Base-by-base conservation (phyloP, 768 basidiomycete genomes). In the Rhizopogon rudus region DNA sequence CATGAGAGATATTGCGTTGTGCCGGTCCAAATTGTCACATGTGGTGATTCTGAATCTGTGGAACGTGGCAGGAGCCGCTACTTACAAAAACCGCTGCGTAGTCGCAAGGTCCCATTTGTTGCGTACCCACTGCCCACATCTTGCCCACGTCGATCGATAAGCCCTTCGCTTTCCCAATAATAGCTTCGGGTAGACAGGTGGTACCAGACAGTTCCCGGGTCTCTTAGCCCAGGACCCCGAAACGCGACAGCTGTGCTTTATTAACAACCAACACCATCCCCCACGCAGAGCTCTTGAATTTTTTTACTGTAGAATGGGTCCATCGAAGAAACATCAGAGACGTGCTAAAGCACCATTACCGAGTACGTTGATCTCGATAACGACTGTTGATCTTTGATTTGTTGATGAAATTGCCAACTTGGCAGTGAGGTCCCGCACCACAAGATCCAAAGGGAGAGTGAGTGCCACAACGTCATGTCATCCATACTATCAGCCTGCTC, bases 401-500 rank as follows among this genome's bases (percentile, higher is more conserved):
- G 29, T 70, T 69, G 61, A 71, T 59, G 54, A 55, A 52, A 60
- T 55, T 48, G 49, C 54, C 54, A 51, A 61, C 53, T 58, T 55
- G 31, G 31, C 71, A 83, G 82, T 75, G 66, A 79, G 82, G 61
- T 74, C 81, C 40, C 79, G 81, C 59, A 81, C 74, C 61, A 83
- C 82, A 59, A 77, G 82, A 73, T 81, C 80, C 57, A 80, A 78
- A 66, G 82, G 78, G 67, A 78, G 74, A 75, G 81, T 80, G 57
- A 73, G 80, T 68, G 57, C 54, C 65, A 65, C 64, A 59, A 64
- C 61, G 51, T 50, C 40, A 57, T 66, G 55, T 57, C 57, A 28
- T 56, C 57, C 52, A 56, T 51, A 52, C 43, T 54, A 40, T 29
- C 43, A 61, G 44, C 59, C 45, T 61, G 51, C 56, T 63, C 49